Evolutionary conservation across 345 rosid genomes (phyloP).

Genomic region (Bruguiera gymnorhiza): DNA sequence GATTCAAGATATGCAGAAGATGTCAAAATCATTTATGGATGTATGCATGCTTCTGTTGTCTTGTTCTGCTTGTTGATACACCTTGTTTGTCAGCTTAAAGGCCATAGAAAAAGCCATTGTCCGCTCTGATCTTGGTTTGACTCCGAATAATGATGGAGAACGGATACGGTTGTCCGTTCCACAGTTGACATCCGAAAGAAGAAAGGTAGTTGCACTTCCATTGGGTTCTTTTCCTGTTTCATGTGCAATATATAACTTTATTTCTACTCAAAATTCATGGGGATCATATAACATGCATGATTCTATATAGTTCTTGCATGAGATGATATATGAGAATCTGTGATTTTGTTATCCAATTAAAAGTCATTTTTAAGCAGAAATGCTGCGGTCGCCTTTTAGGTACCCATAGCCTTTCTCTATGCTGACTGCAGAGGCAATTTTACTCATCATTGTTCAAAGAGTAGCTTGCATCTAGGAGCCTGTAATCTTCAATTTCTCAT

Average conservation of each 20-base stretch:
- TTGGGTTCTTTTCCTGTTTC: constrained; percentile 10
- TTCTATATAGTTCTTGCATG: too few relatives aligned
- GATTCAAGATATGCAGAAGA: neutral
- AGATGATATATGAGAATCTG: too few relatives aligned
- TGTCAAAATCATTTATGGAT: neutral
- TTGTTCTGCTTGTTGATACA: constrained; percentile 1
- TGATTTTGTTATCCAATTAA: too few relatives aligned
- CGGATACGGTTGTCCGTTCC: constrained; percentile 79
- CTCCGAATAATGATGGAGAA: constrained; percentile 92
- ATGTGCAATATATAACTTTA: neutral
- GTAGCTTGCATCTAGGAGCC: neutral
- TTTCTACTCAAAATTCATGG: neutral
- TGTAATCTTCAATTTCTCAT: neutral
- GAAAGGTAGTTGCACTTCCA: constrained; percentile 58
- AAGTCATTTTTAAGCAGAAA: too few relatives aligned
- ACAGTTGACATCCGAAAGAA: constrained; percentile 82
- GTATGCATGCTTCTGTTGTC: too few relatives aligned
- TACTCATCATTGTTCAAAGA: too few relatives aligned
- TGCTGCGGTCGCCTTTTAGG: neutral
- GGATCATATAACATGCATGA: neutral
- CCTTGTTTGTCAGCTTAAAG: constrained; percentile 58
- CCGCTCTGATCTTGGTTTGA: constrained; percentile 78
- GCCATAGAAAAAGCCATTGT: constrained; percentile 92
- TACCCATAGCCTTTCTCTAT: neutral
- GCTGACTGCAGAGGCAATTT: too few relatives aligned